Evolutionary conservation across 148 eudicot genomes (phyloP).

Genomic region (Camellia japonica): DNA sequence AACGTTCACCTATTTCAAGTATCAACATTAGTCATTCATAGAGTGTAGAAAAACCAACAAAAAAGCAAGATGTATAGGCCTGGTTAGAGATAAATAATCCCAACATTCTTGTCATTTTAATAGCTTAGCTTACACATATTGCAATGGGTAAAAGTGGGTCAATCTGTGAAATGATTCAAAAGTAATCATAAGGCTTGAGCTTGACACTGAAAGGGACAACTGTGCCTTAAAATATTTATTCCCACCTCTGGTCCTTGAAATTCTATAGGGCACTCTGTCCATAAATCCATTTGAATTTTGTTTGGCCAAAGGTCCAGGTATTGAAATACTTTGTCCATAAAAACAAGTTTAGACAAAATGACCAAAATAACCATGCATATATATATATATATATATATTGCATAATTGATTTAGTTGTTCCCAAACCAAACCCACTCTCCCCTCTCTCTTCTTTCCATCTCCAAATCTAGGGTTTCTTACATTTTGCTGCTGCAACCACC

Average conservation of each 20-base stretch:
- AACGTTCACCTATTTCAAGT: slow-evolving; percentile 65
- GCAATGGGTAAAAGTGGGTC: not conserved
- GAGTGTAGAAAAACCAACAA: not conserved
- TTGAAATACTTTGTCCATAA: too few relatives aligned
- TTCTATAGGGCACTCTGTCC: not conserved
- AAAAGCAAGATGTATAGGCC: not conserved
- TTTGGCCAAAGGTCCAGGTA: too few relatives aligned
- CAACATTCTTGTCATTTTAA: not conserved
- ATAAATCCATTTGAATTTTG: too few relatives aligned
- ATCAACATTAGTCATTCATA: slow-evolving; percentile 2
- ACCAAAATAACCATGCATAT: too few relatives aligned
- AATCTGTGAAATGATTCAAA: not conserved
- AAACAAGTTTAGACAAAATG: too few relatives aligned
- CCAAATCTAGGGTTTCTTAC: too few relatives aligned
- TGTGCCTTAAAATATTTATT: not conserved
- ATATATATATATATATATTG: too few relatives aligned
- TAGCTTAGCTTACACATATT: not conserved
- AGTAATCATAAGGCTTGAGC: not conserved
- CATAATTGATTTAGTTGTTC: too few relatives aligned
- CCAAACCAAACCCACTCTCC: too few relatives aligned
- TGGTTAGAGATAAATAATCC: not conserved
- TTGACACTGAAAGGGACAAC: not conserved
- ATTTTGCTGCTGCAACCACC: too few relatives aligned
- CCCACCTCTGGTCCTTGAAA: not conserved
- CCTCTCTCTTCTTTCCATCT: too few relatives aligned